Evolutionary conservation across 169 alveolate genomes (phyloP), one percentile per base, ranked within the genome.

Genomic region (Fabrea salina): DNA sequence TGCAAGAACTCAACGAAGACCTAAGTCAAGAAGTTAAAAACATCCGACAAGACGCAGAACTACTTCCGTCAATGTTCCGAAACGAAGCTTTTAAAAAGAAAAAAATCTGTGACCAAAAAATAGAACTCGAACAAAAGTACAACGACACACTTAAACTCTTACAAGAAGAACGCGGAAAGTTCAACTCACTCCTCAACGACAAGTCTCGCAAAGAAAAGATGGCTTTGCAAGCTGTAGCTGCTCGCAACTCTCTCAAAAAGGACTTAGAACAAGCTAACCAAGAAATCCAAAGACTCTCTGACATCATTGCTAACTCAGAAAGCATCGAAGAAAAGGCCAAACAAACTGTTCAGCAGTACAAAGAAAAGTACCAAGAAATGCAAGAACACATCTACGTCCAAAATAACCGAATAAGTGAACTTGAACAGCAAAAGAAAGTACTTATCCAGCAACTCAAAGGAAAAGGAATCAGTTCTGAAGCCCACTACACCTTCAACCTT

Each of bases 191-290:
- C 7, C 25, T 43, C 0, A 43, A 43, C 25, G 78, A 68, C n/a
- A 68, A 68, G 32, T 13, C n/a, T 22, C 11, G 78, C 13, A 68
- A 68, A 33, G 78, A 68, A 13, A 16, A 32, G 13, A 44, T 68
- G n/a, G 78, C 78, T 43, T n/a, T 68, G 32, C 61, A 68, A 44
- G 78, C 78, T 47, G 61, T 68, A 1, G 78, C 66, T 19, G 78
- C 78, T 40, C 40, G 78, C 40, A 68, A 68, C 30, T 16, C 67
- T 41, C 40, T 68, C 8, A 43, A 68, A 40, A 43, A 19, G 16
- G 78, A 68, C 19, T 39, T 68, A 43, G 35, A 44, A 44, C 16
- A 40, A 22, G 78, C 78, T 1, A 33, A 19, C 8, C 30, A 16
- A 8, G 11, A 11, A 2, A 68, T 68, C 19, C 64, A 40, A 30